These are phyloP conservation scores for Aspergillus fumigatus DNA, from an alignment of 2,329 filamentous ascomycete species.

Conservation along the genomic window DNA sequence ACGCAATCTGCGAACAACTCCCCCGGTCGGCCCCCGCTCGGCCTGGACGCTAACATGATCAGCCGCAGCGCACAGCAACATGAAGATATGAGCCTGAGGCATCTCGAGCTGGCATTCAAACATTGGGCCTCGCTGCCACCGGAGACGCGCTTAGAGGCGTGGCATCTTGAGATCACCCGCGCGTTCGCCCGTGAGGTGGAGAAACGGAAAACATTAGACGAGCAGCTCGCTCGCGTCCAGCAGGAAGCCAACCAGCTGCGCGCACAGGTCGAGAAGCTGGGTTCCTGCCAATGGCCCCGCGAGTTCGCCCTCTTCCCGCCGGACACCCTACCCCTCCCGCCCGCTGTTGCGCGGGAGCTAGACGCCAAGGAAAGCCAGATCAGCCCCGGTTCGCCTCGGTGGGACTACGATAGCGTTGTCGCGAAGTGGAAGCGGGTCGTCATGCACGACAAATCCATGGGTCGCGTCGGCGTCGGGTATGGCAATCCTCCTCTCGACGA, in stretches of 20 bases:
- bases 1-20: slow-evolving; percentile 36
- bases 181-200: slow-evolving; percentile 45
- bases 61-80: slow-evolving; percentile 53
- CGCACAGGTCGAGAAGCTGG: slow-evolving; percentile 43
- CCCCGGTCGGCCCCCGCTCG: slow-evolving; percentile 32
- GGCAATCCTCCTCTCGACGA: slow-evolving; percentile 18
- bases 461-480: slow-evolving; percentile 31
- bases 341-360: slow-evolving; percentile 36
- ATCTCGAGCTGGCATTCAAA: slow-evolving; percentile 70
- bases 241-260: slow-evolving; percentile 48
- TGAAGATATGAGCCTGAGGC: slow-evolving; percentile 66
- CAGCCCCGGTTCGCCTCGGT: slow-evolving; percentile 33
- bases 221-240: slow-evolving; percentile 41
- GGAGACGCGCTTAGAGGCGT: slow-evolving; percentile 47
- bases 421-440: slow-evolving; percentile 47
- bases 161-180: slow-evolving; percentile 45
- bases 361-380: slow-evolving; percentile 32
- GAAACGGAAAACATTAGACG: slow-evolving; percentile 40
- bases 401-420: slow-evolving; percentile 47
- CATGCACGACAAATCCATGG: slow-evolving; percentile 43
- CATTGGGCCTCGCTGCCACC: slow-evolving; percentile 66
- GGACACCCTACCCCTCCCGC: slow-evolving; percentile 38
- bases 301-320: slow-evolving; percentile 47
- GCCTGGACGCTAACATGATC: slow-evolving; percentile 33
- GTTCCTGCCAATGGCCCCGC: slow-evolving; percentile 45